These are phyloP conservation scores for Cryptococcus sp. DNA, from an alignment of 1,284 basidiomycete species.

Conservation along the genomic window DNA sequence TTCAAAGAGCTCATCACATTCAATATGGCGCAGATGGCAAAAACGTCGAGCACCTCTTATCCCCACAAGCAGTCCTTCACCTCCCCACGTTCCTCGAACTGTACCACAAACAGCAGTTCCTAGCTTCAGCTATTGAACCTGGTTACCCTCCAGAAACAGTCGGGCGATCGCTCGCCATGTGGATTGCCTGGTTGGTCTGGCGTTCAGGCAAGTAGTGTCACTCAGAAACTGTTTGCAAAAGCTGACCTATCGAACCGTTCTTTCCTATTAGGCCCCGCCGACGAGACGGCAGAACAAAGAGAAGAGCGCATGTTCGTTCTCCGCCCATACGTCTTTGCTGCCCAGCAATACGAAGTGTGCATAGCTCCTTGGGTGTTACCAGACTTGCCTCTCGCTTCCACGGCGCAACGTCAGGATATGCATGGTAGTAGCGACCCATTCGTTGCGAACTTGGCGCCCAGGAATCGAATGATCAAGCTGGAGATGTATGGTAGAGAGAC, in stretches of 20 bases:
- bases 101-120: conserved; percentile 48
- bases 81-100: conserved; percentile 38
- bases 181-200: conserved; percentile 54
- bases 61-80: conserved; percentile 48
- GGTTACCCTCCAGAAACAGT: conserved; percentile 52
- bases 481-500: conserved; percentile 49
- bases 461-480: conserved; percentile 46
- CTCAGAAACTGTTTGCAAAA: not conserved
- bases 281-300: conserved; percentile 26
- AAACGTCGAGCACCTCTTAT: conserved; percentile 64
- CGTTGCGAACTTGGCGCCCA: conserved; percentile 54
- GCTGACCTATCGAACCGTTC: conserved; percentile 19
- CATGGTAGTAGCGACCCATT: conserved; percentile 41
- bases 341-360: conserved; percentile 56
- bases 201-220: conserved; percentile 40
- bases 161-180: conserved; percentile 53
- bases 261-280: conserved; percentile 3
- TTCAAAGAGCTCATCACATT: not conserved
- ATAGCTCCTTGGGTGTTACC: conserved; percentile 57
- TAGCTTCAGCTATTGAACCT: conserved; percentile 41
- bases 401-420: not conserved
- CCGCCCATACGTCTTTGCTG: conserved; percentile 59
- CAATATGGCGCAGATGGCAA: conserved; percentile 58
- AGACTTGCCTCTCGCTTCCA: conserved; percentile 38
- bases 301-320: conserved; percentile 55